Base-by-base conservation (phyloP, 2,329 filamentous ascomycete species). In the Microcyclospora pomicola region DNA sequence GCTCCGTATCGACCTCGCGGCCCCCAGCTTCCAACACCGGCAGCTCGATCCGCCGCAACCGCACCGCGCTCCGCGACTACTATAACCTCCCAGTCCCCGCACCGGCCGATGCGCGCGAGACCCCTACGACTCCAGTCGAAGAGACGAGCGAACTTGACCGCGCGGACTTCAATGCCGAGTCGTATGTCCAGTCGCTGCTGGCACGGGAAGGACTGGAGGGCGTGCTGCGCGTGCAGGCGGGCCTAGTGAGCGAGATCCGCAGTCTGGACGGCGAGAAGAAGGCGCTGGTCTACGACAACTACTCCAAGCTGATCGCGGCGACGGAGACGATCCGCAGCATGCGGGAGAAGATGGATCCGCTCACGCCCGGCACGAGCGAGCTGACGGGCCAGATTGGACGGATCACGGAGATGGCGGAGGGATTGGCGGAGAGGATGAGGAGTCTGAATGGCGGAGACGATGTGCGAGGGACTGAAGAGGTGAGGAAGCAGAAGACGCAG, bases 251-350 rank as follows among this genome's bases (percentile, higher is more conserved):
- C 39, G 88, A 96, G 63, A 88, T 94, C 34, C 68, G 86, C 29
- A 87, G 84, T 2, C 69, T 98, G 13, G 91, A 96, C 54, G 88
- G 88, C 15, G 91, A 98, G 69, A 82, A 91, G 60, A 98, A 98
- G 64, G 87, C 88, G 2, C 65, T 98, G 44, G 91, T 98, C 4
- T 98, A 98, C 59, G 88, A 98, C 59, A 98, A 98, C 58, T 98
- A 96, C 61, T 91, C 82, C 49, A 96, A 96, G 63, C 65, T 98
- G 48, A 95, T 98, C 48, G 75, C 80, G n/a, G 91, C 91, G 1
- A 95, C 92, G 9, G 88, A 94, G 60, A 96, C 88, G 2, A 98
- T 98, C 53, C 74, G 82, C 35, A 85, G 83, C 67, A 87, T 91
- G 82, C 71, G 82, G 41, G 71, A 74, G 27, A 84, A 78, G 46